Conservation (phyloP, 2,329 filamentous ascomycete genomes). For the Xylariaceae sp. region DNA sequence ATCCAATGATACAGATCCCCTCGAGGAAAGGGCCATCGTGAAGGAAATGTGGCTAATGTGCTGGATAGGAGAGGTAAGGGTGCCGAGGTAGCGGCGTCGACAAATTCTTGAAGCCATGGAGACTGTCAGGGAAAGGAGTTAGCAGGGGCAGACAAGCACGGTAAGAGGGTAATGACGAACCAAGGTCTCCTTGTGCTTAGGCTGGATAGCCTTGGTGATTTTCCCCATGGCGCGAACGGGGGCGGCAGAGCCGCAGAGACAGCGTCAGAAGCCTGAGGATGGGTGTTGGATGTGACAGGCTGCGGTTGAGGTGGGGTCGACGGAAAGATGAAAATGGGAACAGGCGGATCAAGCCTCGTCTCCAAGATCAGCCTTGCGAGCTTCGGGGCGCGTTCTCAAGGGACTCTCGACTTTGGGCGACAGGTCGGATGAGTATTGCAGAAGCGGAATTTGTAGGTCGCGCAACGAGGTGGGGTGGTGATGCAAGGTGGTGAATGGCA, state of each 20-base stretch:
- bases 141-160: constrained; percentile 10
- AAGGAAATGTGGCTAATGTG: constrained; percentile 75
- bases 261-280: constrained; percentile 27
- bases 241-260: constrained; percentile 56
- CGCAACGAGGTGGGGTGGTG: background rate
- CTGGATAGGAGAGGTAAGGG: constrained; percentile 73
- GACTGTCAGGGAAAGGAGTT: constrained; percentile 56
- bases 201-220: constrained; percentile 63
- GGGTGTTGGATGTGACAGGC: constrained; percentile 8
- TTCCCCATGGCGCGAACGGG: constrained; percentile 59
- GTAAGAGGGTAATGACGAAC: constrained; percentile 38
- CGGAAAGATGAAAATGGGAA: constrained; percentile 5
- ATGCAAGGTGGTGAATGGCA: constrained; percentile 2
- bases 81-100: constrained; percentile 62
- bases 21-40: constrained; percentile 89
- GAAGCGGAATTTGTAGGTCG: constrained; percentile 1
- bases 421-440: no score
- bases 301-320: constrained; percentile 13
- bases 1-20: constrained; percentile 99
- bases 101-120: constrained; percentile 79
- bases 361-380: constrained; percentile 22
- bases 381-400: constrained; percentile 11
- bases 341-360: constrained; percentile 15
- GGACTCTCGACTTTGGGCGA: constrained; percentile 4
- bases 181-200: constrained; percentile 64